phyloP scores from a whole-genome alignment of 768 basidiomycete genomes.

The Serpula lacrymans region DNA sequence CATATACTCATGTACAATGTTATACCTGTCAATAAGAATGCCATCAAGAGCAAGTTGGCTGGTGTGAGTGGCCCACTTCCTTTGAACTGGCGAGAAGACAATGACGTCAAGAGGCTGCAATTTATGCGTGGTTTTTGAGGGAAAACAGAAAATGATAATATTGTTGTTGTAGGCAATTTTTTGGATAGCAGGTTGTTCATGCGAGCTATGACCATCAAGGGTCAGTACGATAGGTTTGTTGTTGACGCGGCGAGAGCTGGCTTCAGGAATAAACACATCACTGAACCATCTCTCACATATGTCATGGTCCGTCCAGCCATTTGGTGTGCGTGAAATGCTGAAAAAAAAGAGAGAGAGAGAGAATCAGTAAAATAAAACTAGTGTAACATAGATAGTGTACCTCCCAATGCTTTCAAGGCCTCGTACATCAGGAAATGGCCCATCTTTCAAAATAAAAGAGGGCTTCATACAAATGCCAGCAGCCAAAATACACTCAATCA shows the following conservation, averaged over 20 bases:
- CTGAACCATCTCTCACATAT: conserved; percentile 36
- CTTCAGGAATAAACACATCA: conserved; percentile 35
- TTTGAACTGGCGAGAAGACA: conserved; percentile 31
- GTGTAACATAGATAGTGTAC: too few relatives aligned
- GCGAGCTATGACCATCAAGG: conserved; percentile 43
- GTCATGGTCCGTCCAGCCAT: conserved; percentile 41
- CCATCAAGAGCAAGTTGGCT: too few relatives aligned
- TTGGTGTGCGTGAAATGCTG: conserved; percentile 31
- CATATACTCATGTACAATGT: too few relatives aligned
- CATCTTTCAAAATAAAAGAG: conserved; percentile 36
- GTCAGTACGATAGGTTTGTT: conserved; percentile 36
- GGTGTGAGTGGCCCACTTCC: too few relatives aligned
- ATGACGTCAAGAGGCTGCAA: conserved; percentile 43
- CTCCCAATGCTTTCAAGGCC: too few relatives aligned
- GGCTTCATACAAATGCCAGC: conserved; percentile 34
- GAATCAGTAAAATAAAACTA: too few relatives aligned
- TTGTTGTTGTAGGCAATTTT: conserved; percentile 23
- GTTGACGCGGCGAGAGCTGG: conserved; percentile 18
- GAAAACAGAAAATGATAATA: conserved; percentile 33
- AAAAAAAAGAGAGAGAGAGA: too few relatives aligned
- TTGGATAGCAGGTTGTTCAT: conserved; percentile 22
- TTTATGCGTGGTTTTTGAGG: conserved; percentile 38
- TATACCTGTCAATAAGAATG: too few relatives aligned
- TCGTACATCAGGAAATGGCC: conserved; percentile 11
- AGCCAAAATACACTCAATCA: conserved; percentile 43